Conservation (phyloP, 306 rosid genomes). For the Sechiopsis laciniata region DNA sequence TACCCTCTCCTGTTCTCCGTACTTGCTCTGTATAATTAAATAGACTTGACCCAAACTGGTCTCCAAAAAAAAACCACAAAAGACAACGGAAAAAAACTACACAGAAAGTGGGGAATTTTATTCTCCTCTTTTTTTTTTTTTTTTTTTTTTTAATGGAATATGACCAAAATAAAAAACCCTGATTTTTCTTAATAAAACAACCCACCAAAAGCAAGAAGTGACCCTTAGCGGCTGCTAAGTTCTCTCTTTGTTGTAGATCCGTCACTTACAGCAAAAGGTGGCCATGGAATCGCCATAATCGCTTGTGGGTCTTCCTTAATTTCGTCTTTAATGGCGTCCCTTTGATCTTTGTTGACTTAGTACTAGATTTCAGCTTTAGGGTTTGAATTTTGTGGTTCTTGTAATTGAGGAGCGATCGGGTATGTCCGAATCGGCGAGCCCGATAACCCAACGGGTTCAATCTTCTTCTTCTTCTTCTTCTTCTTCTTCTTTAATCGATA, state of each 20-base stretch:
- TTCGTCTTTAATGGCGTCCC: slow-evolving; percentile 28
- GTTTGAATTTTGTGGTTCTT: slow-evolving; percentile 12
- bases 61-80: background rate
- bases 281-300: slow-evolving; percentile 41
- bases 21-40: slow-evolving; percentile 1
- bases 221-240: slow-evolving; percentile 12
- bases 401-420: slow-evolving; percentile 41
- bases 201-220: slow-evolving; percentile 6
- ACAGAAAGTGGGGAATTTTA: background rate
- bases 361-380: background rate
- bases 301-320: slow-evolving; percentile 47
- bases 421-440: slow-evolving; percentile 60
- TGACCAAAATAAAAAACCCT: slow-evolving; percentile 11
- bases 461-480: slow-evolving; percentile 56
- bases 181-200: background rate
- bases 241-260: slow-evolving; percentile 30
- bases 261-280: slow-evolving; percentile 23
- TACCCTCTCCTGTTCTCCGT: background rate
- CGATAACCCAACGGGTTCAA: slow-evolving; percentile 57
- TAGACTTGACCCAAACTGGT: background rate
- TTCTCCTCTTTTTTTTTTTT: too few relatives aligned
- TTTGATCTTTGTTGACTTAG: background rate
- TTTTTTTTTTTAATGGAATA: too few relatives aligned
- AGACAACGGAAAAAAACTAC: background rate
- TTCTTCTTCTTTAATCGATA: slow-evolving; percentile 44